These are phyloP conservation scores for Agaricus sinodeliciosus DNA, from an alignment of 768 basidiomycete species.

Conservation along the genomic window DNA sequence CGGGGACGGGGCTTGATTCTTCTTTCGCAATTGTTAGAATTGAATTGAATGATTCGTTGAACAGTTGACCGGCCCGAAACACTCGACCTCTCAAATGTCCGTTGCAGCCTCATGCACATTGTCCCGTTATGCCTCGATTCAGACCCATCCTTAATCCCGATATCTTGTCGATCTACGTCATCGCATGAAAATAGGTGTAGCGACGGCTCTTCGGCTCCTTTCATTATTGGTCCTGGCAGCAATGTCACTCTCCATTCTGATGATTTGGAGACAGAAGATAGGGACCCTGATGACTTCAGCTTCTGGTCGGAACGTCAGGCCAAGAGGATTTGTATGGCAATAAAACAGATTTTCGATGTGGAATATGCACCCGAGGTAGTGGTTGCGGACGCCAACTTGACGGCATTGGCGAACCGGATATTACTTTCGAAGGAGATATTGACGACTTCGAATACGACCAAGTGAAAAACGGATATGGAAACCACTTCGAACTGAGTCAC, in stretches of 20 bases:
- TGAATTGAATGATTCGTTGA: constrained; percentile 22
- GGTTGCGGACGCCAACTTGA: constrained; percentile 89
- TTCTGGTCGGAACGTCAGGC: constrained; percentile 93
- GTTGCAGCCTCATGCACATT: constrained; percentile 61
- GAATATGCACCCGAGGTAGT: constrained; percentile 89
- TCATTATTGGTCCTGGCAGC: constrained; percentile 1
- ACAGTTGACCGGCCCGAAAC: constrained; percentile 58
- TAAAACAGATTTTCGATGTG: constrained; percentile 79
- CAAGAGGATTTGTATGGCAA: constrained; percentile 73
- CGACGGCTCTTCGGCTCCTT: not conserved
- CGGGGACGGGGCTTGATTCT: not conserved
- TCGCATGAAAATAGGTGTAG: constrained; percentile 10
- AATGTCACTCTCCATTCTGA: constrained; percentile 16
- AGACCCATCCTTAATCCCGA: constrained; percentile 75
- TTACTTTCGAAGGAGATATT: constrained; percentile 51
- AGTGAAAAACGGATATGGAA: not conserved
- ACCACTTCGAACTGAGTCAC: not conserved
- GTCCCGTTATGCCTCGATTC: constrained; percentile 85
- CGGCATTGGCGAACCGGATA: constrained; percentile 78
- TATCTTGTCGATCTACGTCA: constrained; percentile 40
- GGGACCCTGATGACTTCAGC: constrained; percentile 87
- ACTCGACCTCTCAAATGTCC: constrained; percentile 60
- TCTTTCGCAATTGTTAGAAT: constrained; percentile 1
- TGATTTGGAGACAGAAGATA: constrained; percentile 30
- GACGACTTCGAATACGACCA: constrained; percentile 6